A percentile compares a stretch with the other conserved stretches of the same genome.
These are phyloP conservation scores for Neurospora sp. DNA, from an alignment of 495 filamentous ascomycete species.

Conservation along the genomic window DNA sequence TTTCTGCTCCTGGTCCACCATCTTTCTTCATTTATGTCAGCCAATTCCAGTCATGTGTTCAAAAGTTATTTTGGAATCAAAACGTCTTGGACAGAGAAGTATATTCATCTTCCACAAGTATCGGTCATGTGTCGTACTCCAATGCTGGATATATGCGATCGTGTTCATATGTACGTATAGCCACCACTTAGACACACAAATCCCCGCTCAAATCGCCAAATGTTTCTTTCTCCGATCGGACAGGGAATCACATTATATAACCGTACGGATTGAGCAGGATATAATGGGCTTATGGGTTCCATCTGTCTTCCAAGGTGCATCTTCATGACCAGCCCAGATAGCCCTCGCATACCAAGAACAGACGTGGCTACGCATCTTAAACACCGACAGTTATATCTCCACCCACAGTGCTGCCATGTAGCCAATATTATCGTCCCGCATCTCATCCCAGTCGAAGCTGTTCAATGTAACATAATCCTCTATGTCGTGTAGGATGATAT, in stretches of 20 bases:
- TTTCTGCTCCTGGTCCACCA: background rate
- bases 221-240: background rate
- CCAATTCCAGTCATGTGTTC: background rate
- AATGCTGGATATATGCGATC: background rate
- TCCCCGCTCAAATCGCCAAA: background rate
- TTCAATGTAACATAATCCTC: background rate
- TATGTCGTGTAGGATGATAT: background rate
- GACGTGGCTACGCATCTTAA: background rate
- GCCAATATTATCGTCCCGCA: background rate
- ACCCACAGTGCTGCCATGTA: background rate
- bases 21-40: background rate
- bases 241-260: background rate
- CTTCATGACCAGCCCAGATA: background rate
- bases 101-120: background rate
- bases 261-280: background rate
- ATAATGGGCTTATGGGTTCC: background rate
- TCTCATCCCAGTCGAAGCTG: background rate
- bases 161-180: background rate
- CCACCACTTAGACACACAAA: background rate
- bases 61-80: background rate
- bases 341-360: background rate
- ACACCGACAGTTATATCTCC: background rate
- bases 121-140: background rate
- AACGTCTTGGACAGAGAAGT: background rate
- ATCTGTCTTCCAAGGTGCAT: background rate